A percentile compares a stretch with the other conserved stretches of the same genome.
phyloP scores from a whole-genome alignment of 345 rosid genomes.

The Dipteronia dyeriana region DNA sequence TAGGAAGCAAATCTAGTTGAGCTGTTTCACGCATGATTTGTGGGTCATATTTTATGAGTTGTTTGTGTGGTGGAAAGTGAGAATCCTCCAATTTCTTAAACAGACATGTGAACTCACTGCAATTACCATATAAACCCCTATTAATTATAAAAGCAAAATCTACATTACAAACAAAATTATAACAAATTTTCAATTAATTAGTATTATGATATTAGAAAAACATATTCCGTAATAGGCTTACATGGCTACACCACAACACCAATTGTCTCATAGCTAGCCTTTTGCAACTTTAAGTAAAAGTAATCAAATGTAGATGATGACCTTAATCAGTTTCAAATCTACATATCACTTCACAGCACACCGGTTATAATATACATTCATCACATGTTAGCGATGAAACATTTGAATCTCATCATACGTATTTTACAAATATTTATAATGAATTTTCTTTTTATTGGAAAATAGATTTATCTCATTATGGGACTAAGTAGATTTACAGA shows the following conservation, averaged over 20 bases:
- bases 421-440: too few species aligned
- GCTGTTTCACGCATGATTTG: slow-evolving; percentile 60
- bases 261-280: neutral
- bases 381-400: too few species aligned
- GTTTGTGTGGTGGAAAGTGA: slow-evolving; percentile 58
- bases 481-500: too few species aligned
- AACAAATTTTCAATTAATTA: neutral
- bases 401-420: too few species aligned
- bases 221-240: too few species aligned
- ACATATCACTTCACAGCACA: too few species aligned
- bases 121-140: slow-evolving; percentile 42
- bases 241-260: neutral
- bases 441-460: too few species aligned
- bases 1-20: slow-evolving; percentile 53
- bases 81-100: slow-evolving; percentile 46
- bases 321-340: too few species aligned
- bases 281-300: neutral
- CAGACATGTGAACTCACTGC: slow-evolving; percentile 48
- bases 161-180: neutral
- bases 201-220: too few species aligned
- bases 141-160: neutral
- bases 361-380: too few species aligned
- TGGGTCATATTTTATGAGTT: slow-evolving; percentile 57
- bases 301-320: neutral
- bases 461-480: too few species aligned